Evolutionary conservation across 164 flowering plant genomes (phyloP).

Genomic region (Dillenia suffruticosa): DNA sequence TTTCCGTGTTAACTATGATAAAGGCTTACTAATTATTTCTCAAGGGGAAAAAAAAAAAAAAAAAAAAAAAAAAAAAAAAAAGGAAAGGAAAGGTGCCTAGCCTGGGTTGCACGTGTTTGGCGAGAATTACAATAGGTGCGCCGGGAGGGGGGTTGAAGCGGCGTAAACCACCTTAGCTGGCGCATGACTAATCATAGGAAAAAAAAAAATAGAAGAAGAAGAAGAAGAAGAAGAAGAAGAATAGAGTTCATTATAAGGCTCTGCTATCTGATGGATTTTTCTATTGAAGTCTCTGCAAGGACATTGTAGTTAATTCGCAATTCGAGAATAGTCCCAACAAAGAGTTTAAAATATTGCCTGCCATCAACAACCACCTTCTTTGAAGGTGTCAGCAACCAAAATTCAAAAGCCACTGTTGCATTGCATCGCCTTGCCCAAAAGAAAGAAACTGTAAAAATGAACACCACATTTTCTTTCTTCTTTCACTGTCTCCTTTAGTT

Average conservation of each 20-base stretch:
- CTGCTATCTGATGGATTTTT: neutral
- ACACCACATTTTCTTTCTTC: neutral
- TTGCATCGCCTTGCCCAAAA: neutral
- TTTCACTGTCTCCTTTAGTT: conserved; percentile 12
- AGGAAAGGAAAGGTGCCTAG: no score
- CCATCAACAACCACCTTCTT: conserved; percentile 27
- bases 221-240: no score
- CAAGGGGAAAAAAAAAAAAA: no score
- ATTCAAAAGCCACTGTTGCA: conserved; percentile 8
- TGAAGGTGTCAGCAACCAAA: conserved; percentile 35
- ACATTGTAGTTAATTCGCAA: conserved; percentile 12
- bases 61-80: no score
- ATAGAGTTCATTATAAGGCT: neutral
- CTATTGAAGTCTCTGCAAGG: neutral
- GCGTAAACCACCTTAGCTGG: conserved; percentile 9
- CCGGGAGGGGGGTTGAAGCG: no score
- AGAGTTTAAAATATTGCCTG: conserved; percentile 8
- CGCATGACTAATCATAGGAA: conserved; percentile 1
- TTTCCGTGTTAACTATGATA: no score
- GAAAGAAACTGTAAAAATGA: neutral
- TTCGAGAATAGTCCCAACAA: neutral
- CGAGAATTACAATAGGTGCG: neutral
- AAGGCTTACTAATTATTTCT: no score
- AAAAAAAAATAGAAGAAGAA: no score
- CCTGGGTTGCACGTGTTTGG: conserved; percentile 3